These are phyloP conservation scores for Rhododendron williamsianum DNA, from an alignment of 148 eudicot species.

Conservation along the genomic window DNA sequence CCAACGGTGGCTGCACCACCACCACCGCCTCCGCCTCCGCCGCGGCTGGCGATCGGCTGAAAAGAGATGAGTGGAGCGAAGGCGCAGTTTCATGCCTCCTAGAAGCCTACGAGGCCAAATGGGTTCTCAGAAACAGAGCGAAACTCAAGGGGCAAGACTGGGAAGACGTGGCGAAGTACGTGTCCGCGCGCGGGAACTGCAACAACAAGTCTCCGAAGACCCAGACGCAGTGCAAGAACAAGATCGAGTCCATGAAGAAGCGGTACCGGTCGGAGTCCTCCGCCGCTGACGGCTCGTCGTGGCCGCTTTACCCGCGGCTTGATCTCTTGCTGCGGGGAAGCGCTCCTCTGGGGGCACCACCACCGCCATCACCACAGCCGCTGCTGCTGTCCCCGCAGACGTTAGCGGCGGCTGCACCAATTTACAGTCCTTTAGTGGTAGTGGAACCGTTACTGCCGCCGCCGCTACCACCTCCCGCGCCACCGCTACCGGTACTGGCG, in stretches of 20 bases:
- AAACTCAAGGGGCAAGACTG: slow-evolving; percentile 92
- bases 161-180: slow-evolving; percentile 85
- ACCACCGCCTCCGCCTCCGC: neutral
- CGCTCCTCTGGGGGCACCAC: slow-evolving; percentile 19
- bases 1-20: neutral
- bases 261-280: slow-evolving; percentile 85
- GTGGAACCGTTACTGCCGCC: slow-evolving; percentile 8
- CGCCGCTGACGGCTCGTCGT: slow-evolving; percentile 50
- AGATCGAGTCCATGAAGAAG: slow-evolving; percentile 96
- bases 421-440: slow-evolving; percentile 17
- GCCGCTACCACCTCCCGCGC: neutral
- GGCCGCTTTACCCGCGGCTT: slow-evolving; percentile 79
- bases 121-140: slow-evolving; percentile 79
- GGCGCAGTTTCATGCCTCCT: slow-evolving; percentile 72
- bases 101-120: slow-evolving; percentile 81
- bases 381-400: neutral
- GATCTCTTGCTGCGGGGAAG: slow-evolving; percentile 64
- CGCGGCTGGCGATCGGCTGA: slow-evolving; percentile 43
- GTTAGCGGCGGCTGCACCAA: neutral
- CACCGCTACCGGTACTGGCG: neutral
- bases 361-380: neutral
- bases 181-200: slow-evolving; percentile 44
- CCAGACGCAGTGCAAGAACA: slow-evolving; percentile 90
- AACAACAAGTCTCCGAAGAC: slow-evolving; percentile 74
- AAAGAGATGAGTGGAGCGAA: slow-evolving; percentile 95